These are phyloP conservation scores for Heliocybe sulcata DNA, from an alignment of 1,284 basidiomycete genomes.

Conservation along the genomic window DNA sequence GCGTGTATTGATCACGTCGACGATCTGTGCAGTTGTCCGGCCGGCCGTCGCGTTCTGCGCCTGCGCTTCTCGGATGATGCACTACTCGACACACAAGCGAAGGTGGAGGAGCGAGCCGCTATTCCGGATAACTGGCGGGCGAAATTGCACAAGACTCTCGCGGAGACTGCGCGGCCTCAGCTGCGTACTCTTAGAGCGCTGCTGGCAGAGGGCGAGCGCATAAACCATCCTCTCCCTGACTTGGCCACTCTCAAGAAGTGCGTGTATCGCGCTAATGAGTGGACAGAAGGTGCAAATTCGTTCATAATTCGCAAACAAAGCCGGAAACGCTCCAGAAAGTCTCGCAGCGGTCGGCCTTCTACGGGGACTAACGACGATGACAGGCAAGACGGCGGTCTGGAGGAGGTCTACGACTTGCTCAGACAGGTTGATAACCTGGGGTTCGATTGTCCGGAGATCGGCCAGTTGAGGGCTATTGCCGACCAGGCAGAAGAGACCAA, in stretches of 20 bases:
- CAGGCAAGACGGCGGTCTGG: slow-evolving; percentile 58
- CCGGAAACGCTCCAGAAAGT: slow-evolving; percentile 61
- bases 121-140: slow-evolving; percentile 72
- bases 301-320: slow-evolving; percentile 68
- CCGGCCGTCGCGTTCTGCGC: slow-evolving; percentile 59
- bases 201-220: slow-evolving; percentile 82
- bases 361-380: slow-evolving; percentile 50
- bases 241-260: slow-evolving; percentile 70
- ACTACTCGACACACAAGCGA: slow-evolving; percentile 58
- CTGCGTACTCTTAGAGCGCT: slow-evolving; percentile 74
- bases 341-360: slow-evolving; percentile 42
- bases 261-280: slow-evolving; percentile 75
- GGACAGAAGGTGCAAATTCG: slow-evolving; percentile 73
- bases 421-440: slow-evolving; percentile 67
- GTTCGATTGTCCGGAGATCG: slow-evolving; percentile 75
- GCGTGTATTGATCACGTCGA: slow-evolving; percentile 85
- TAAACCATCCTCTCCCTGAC: slow-evolving; percentile 70
- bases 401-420: slow-evolving; percentile 64
- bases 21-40: slow-evolving; percentile 66
- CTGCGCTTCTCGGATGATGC: slow-evolving; percentile 82
- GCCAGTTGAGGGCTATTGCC: slow-evolving; percentile 45
- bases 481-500: slow-evolving; percentile 63
- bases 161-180: slow-evolving; percentile 61
- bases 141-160: slow-evolving; percentile 64
- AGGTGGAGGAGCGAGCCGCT: slow-evolving; percentile 65